Base-by-base conservation (phyloP, 768 basidiomycete species). In the Rhodocollybia butyracea region DNA sequence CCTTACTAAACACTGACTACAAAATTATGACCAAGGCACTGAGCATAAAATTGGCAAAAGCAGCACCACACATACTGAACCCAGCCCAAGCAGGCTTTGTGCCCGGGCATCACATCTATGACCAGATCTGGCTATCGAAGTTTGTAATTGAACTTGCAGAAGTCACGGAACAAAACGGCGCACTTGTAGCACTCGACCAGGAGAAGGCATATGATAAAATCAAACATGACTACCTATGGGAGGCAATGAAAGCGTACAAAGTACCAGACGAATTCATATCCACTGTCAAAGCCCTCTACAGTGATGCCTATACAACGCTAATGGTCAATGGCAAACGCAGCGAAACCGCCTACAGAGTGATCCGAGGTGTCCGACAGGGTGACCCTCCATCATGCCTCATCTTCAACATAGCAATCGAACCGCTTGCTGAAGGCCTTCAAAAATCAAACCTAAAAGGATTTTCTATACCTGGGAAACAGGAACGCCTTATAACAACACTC, bases 351-450 rank as follows among this genome's bases (percentile, higher is more conserved):
- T 67, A 60, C 51, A 47, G 38, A 19, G 59, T 69, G 4, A 63
- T 51, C 0, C 54, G 68, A 7, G 69, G 71, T 0, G 69, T 71
- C 0, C 1, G 66, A 1, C 73, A 74, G 58, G 74, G 72, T 0
- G 72, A 75, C 58, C 73, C 70, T 0, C 62, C 76, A 0, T 75
- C 69, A 1, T 74, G 75, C 56, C 65, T 75, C 0, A 66, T 76
- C 0, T 77, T 73, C 41, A 66, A 76, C 55, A 21, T 76, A 0
- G 73, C 72, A 19, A 76, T 76, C 2, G 75, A 77, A 56, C 70
- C 75, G 0, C 66, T 78, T 0, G 71, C 72, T 0, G 27, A 51
- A 5, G 60, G 61, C 43, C 59, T 78, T 0, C 21, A 73, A 21
- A 57, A 61, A 0, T 73, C 73, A 0, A 39, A 54, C 1, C 54